These are phyloP conservation scores for Chlamydomonas schloesseri DNA, from an alignment of 139 green algal genomes.

Conservation along the genomic window DNA sequence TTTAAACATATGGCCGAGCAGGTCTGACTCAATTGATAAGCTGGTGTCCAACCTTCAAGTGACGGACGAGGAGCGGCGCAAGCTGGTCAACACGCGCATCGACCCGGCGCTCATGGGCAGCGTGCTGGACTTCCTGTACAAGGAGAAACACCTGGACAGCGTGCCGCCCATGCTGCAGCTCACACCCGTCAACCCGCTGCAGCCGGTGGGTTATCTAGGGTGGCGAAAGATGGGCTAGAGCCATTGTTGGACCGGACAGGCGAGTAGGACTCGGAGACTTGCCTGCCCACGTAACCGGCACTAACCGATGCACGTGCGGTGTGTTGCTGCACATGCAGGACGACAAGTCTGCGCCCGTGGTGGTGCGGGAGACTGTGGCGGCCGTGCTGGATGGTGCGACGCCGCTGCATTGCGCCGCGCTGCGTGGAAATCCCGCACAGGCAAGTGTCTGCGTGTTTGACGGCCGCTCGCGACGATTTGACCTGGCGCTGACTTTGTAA, in stretches of 20 bases:
- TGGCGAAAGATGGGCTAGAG: background rate
- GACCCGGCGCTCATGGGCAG: slow-evolving; percentile 61
- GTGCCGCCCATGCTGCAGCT: slow-evolving; percentile 70
- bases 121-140: slow-evolving; percentile 78
- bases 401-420: slow-evolving; percentile 82
- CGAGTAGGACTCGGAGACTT: too few relatives aligned
- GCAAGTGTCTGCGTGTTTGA: background rate
- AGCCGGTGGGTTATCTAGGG: slow-evolving; percentile 40
- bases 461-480: background rate
- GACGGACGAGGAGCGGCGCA: slow-evolving; percentile 55
- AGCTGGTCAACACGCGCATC: slow-evolving; percentile 74
- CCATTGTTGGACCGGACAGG: too few relatives aligned
- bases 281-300: too few relatives aligned
- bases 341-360: slow-evolving; percentile 11
- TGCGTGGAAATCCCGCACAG: slow-evolving; percentile 75
- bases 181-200: slow-evolving; percentile 28
- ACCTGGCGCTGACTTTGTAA: background rate
- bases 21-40: slow-evolving; percentile 58
- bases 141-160: slow-evolving; percentile 57
- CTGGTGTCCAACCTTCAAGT: slow-evolving; percentile 63
- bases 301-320: too few relatives aligned
- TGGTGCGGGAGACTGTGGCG: slow-evolving; percentile 58
- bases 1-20: too few relatives aligned
- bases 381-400: slow-evolving; percentile 80
- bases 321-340: slow-evolving; percentile 4